These are phyloP conservation scores for Paraphaeosphaeria minitans DNA, from an alignment of 2,329 filamentous ascomycete species.

Conservation along the genomic window DNA sequence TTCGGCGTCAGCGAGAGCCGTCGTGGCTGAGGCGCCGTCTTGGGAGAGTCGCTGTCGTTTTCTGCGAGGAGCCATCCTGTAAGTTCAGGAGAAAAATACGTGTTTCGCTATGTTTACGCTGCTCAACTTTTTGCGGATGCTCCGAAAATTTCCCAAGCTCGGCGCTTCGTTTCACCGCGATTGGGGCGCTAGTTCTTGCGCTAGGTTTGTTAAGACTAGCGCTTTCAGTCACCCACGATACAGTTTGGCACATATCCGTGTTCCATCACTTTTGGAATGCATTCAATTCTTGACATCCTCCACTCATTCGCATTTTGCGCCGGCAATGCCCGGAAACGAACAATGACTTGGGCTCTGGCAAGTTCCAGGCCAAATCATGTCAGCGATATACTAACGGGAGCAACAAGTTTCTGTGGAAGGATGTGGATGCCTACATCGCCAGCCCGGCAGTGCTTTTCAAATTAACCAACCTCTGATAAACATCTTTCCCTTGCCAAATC, in stretches of 20 bases:
- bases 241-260: background rate
- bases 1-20: constrained; percentile 32
- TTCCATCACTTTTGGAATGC: too few species aligned
- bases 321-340: too few species aligned
- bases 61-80: constrained; percentile 46
- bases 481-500: too few species aligned
- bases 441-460: too few species aligned
- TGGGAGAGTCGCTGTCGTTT: constrained; percentile 50
- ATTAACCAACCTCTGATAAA: too few species aligned
- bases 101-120: background rate
- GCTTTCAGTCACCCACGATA: background rate
- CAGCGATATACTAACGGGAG: too few species aligned
- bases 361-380: too few species aligned
- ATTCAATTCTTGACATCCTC: too few species aligned
- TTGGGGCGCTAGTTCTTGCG: background rate
- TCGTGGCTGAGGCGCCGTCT: constrained; percentile 42
- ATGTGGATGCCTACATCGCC: too few species aligned
- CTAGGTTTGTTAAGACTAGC: background rate
- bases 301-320: too few species aligned
- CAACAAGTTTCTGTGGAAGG: too few species aligned
- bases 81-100: background rate
- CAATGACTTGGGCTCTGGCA: too few species aligned
- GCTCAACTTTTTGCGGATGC: background rate
- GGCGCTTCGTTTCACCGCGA: constrained; percentile 7
- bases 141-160: constrained; percentile 9